These are phyloP conservation scores for Phaeosphaeriaceae sp. DNA, from an alignment of 2,329 filamentous ascomycete genomes.

Conservation along the genomic window DNA sequence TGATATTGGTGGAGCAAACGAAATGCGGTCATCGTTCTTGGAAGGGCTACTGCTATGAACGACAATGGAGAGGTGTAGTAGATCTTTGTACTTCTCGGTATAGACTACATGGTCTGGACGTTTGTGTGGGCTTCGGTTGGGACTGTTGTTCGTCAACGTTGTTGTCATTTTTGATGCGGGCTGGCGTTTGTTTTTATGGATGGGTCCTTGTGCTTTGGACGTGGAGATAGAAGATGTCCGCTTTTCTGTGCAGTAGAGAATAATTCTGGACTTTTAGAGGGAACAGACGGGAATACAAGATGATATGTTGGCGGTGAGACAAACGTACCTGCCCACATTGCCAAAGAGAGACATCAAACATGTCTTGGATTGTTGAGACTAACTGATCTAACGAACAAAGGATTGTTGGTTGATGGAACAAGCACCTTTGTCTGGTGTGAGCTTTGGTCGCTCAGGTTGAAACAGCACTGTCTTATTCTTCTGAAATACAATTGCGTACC, in stretches of 20 bases:
- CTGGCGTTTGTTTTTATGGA: too few species aligned
- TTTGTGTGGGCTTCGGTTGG: neutral
- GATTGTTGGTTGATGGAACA: neutral
- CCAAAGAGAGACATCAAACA: neutral
- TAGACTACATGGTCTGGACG: neutral
- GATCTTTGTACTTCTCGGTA: neutral
- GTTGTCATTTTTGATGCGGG: neutral
- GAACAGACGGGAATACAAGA: too few species aligned
- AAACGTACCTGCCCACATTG: neutral
- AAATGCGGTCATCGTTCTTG: neutral
- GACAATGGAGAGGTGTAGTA: neutral
- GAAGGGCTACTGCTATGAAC: too few species aligned
- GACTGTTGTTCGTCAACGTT: neutral
- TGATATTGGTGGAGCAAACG: neutral
- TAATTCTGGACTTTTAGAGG: too few species aligned
- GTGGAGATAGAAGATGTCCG: too few species aligned
- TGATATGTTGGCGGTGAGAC: neutral
- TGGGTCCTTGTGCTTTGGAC: too few species aligned
- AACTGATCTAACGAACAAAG: neutral
- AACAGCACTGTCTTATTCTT: too few species aligned
- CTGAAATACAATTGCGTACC: too few species aligned
- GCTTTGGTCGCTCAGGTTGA: too few species aligned
- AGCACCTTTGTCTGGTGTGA: too few species aligned
- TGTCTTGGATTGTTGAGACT: neutral
- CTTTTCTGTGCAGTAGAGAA: too few species aligned